Base-by-base conservation (phyloP, 305 asterid genomes). In the Fraxinus dipetala region DNA sequence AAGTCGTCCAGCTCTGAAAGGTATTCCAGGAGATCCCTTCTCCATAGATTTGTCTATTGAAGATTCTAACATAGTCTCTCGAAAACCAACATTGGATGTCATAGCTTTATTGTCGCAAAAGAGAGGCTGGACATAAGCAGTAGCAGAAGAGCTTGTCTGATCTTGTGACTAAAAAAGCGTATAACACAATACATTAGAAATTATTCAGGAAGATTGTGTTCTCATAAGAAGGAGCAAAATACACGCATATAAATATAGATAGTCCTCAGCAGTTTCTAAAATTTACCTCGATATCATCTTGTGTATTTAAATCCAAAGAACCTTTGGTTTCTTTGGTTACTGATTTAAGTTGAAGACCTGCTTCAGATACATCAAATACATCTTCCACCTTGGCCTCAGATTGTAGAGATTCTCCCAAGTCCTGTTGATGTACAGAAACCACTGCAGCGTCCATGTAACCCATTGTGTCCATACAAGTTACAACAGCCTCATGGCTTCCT, bases 1-100 rank as follows among this genome's bases (percentile, higher is more conserved):
- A 77, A 96, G 97, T 75, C 82, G 91, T 78, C 86, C 32, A 61
- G 87, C 81, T 87, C 86, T 85, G 14, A 76, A 78, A 83, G 92
- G 82, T 78, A 43, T 78, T 78, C 67, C 34, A 13, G 51, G 78
- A 38, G 87, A 81, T 79, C 72, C 81, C 80, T 83, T 87, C 82
- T 51, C 78, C 14, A 35, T 43, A 80, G 84, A 77, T 82, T 81
- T 84, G 85, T 85, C 83, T 81, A 80, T 79, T 72, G 84, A 73
- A 77, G 79, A 77, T 76, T 87, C 78, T 56, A 79, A 70, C 76
- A 83, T 84, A 75, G 85, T 61, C 70, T 84, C 86, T 78, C 75
- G 80, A 75, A 79, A 78, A 70, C 80, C 84, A 84, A 59, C 83
- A 54, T 72, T 79, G 77, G 81, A 78, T 32, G 63, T 80, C 77